phyloP scores from a whole-genome alignment of 306 rosid genomes.

The Gleditsia sinensis region DNA sequence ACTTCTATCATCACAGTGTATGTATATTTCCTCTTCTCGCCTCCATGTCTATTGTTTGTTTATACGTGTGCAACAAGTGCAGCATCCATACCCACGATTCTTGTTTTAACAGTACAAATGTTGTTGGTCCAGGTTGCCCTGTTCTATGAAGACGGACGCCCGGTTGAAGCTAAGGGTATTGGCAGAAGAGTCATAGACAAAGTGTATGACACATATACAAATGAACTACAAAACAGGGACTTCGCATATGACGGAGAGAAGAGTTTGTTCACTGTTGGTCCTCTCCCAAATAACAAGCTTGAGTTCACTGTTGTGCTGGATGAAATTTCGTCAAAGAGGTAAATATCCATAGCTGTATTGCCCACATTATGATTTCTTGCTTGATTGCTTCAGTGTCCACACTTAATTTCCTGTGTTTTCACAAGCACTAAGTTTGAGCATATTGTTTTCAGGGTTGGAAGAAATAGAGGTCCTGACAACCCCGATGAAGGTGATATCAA shows the following conservation, averaged over 20 bases:
- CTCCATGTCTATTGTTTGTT: not conserved
- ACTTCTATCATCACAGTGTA: slow-evolving; percentile 50
- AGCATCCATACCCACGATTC: not conserved
- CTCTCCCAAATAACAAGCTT: slow-evolving; percentile 21
- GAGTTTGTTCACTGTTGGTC: slow-evolving; percentile 36
- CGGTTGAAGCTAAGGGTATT: slow-evolving; percentile 35
- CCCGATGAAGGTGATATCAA: slow-evolving; percentile 23
- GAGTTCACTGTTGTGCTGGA: slow-evolving; percentile 38
- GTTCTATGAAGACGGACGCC: slow-evolving; percentile 38
- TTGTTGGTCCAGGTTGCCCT: slow-evolving; percentile 43
- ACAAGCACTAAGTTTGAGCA: not conserved
- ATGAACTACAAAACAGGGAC: slow-evolving; percentile 12
- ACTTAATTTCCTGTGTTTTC: too few species aligned
- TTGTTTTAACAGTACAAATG: not conserved
- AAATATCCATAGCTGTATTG: too few species aligned
- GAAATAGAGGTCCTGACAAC: slow-evolving; percentile 13
- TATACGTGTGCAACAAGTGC: not conserved
- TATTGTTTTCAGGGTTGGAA: slow-evolving; percentile 19
- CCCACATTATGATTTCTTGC: too few species aligned
- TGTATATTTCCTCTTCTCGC: not conserved
- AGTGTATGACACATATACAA: slow-evolving; percentile 29
- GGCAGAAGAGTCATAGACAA: slow-evolving; percentile 48
- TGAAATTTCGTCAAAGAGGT: slow-evolving; percentile 41
- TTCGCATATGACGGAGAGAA: slow-evolving; percentile 55
- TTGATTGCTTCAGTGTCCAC: too few species aligned